Evolutionary conservation across 768 basidiomycete genomes (phyloP).

Genomic region (Boletus rex-veris): DNA sequence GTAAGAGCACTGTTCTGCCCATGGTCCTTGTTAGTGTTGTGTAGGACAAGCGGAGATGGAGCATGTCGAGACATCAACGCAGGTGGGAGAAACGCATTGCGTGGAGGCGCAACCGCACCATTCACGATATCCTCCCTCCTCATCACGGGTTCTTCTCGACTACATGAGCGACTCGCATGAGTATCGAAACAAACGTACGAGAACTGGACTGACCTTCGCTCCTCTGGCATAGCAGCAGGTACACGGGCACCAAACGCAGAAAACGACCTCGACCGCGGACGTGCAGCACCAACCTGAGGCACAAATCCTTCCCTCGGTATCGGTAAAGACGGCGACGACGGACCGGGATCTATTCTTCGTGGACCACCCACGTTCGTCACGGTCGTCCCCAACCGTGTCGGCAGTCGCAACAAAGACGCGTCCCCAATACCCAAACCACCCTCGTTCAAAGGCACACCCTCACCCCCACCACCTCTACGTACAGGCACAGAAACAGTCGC

Average conservation of each 20-base stretch:
- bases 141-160: conserved; percentile 24
- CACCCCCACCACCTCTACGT: conserved; percentile 17
- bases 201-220: conserved; percentile 17
- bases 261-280: conserved; percentile 70
- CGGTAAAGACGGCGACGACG: conserved; percentile 11
- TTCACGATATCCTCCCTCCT: not conserved
- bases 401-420: conserved; percentile 10
- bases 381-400: conserved; percentile 16
- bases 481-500: conserved; percentile 32
- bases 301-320: conserved; percentile 63
- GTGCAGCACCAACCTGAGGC: conserved; percentile 46
- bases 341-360: not conserved
- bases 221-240: not conserved
- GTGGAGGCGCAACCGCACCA: not conserved
- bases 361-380: not conserved
- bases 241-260: conserved; percentile 57
- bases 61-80: conserved; percentile 19
- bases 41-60: conserved; percentile 19
- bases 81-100: conserved; percentile 16
- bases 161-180: conserved; percentile 4
- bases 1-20: not conserved
- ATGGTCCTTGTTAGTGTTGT: not conserved
- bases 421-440: not conserved
- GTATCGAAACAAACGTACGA: not conserved
- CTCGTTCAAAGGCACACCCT: not conserved